phyloP scores from a whole-genome alignment of 2,329 filamentous ascomycete genomes.

The Metarhizium humberi region DNA sequence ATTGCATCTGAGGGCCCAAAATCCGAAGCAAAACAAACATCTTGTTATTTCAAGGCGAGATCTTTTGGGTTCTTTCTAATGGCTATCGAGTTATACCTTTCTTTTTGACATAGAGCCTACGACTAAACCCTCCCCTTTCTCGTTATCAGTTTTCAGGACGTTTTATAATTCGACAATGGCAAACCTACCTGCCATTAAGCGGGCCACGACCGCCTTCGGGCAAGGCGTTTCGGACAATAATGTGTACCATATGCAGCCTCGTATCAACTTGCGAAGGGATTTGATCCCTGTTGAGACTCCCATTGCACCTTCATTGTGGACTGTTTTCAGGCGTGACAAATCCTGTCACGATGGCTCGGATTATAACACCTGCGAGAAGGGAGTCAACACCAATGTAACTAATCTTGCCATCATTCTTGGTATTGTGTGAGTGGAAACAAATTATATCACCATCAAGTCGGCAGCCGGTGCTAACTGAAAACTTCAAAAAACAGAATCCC shows the following conservation, averaged over 20 bases:
- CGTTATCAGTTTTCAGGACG: conserved; percentile 4
- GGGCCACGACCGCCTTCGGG: conserved; percentile 5
- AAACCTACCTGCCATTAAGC: not conserved
- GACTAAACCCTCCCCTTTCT: not conserved
- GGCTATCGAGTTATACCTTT: conserved; percentile 10
- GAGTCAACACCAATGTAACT: conserved; percentile 42
- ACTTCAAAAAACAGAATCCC: conserved; percentile 54
- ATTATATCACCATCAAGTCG: not conserved
- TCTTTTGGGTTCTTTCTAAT: conserved; percentile 9
- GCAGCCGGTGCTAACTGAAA: not conserved
- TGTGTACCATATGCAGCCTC: conserved; percentile 17
- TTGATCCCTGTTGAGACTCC: not conserved
- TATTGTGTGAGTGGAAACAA: conserved; percentile 50
- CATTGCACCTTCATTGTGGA: conserved; percentile 8
- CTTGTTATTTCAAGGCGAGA: not conserved
- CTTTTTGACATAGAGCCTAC: not conserved
- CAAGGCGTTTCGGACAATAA: conserved; percentile 8
- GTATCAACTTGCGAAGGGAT: conserved; percentile 15
- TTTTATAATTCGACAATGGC: conserved; percentile 3
- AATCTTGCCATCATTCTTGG: conserved; percentile 60
- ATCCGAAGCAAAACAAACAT: not conserved
- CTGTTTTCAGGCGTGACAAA: conserved; percentile 4
- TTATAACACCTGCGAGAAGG: conserved; percentile 48
- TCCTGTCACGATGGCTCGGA: conserved; percentile 6
- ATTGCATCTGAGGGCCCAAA: not conserved